Evolutionary conservation across 208 protist species (phyloP).

Genomic region (Acanthamoeba rhysodes): DNA sequence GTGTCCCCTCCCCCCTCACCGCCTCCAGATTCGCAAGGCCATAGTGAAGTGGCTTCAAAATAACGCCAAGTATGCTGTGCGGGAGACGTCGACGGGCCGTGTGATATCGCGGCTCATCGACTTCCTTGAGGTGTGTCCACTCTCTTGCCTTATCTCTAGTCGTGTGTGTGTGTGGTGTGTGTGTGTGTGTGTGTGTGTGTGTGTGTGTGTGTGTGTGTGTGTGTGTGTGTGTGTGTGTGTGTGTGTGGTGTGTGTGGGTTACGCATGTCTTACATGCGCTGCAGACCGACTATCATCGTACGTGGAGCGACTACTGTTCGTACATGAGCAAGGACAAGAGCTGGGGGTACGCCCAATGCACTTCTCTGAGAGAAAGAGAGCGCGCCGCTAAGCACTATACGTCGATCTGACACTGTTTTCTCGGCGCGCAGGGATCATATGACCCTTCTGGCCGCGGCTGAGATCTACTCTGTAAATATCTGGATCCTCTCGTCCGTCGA

Average conservation of each 20-base stretch:
- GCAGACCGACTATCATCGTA: slow-evolving; percentile 63
- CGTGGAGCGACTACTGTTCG: slow-evolving; percentile 36
- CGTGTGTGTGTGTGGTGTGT: too few species aligned
- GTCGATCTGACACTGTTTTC: background rate
- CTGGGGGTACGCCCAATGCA: slow-evolving; percentile 24
- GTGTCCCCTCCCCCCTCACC: too few species aligned
- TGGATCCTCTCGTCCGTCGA: slow-evolving; percentile 56
- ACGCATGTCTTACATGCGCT: too few species aligned
- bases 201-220: too few species aligned
- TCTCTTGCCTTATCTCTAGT: background rate
- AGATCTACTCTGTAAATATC: slow-evolving; percentile 67
- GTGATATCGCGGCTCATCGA: slow-evolving; percentile 16
- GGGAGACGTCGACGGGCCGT: background rate
- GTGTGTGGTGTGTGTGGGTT: too few species aligned
- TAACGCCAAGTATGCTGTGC: slow-evolving; percentile 25
- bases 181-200: too few species aligned
- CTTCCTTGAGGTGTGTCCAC: slow-evolving; percentile 5
- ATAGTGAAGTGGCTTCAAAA: slow-evolving; percentile 42
- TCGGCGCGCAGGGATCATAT: slow-evolving; percentile 2
- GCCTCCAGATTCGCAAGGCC: background rate
- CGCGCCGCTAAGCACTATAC: too few species aligned
- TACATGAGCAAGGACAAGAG: slow-evolving; percentile 62
- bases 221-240: too few species aligned
- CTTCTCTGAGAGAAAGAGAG: too few species aligned
- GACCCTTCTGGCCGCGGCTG: slow-evolving; percentile 58